Evolutionary conservation across 2,329 filamentous ascomycete genomes (phyloP), one percentile per base, ranked within the genome.

Genomic region (Ustulina deusta): DNA sequence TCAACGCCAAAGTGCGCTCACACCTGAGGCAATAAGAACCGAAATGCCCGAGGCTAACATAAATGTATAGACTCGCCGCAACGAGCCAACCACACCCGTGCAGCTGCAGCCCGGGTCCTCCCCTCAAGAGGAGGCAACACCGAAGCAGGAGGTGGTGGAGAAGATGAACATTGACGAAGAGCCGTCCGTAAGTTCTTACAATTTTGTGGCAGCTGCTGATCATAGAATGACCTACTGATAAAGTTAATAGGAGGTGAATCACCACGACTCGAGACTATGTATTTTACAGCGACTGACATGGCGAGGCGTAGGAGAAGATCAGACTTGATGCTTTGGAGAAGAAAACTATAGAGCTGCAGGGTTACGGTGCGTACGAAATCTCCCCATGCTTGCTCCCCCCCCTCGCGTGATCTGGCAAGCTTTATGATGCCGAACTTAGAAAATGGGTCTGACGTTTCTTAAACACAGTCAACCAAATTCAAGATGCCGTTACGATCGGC

Each of bases 401-500:
- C 7, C 7, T 34, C 22, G 22, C 25, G 13, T 17, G 46, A 51
- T 32, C 25, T 51, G 2, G 25, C 13, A 13, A 6, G 13, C 17
- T 17, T 9, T n/a, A 27, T 9, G 11, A 49, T 51, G 25, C 15
- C 29, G 9, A 25, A 46, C 20, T 22, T 25, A 9, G n/a, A 10
- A 2, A 6, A n/a, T 3, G 20, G 20, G 17, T 34, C 27, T 32
- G 9, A 51, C 29, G 27, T 11, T 52, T 32, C 25, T 4, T 15
- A 1, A 11, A 6, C n/a, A n/a, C 38, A 62, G 38, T 66, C 27
- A 66, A 69, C 25, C 44, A 62, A 20, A n/a, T 69, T 6, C 66
- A 69, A 29, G 66, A 69, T 20, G 63, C 62, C 1, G 62, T 69
- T 15, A 56, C 62, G 1, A 59, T 62, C 5, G 62, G 58, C 40